Evolutionary conservation across 441 rosid species (phyloP), one percentile per base, ranked within the genome.

Genomic region (Geranium incanum): DNA sequence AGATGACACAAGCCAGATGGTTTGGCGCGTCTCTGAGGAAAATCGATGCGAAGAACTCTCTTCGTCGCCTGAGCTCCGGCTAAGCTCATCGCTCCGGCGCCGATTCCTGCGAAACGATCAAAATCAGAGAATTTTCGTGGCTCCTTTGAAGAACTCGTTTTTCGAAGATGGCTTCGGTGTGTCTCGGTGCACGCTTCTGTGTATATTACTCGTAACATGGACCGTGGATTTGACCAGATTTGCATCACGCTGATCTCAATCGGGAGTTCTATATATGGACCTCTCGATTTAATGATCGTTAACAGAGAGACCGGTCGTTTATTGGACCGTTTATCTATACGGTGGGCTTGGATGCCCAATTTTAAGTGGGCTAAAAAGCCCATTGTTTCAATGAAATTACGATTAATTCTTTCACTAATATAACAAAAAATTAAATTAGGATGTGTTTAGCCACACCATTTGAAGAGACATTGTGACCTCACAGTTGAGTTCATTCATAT

Each of bases 1-100:
- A 13, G 38, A 41, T 23, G 21, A 48, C 6, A 50, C 48, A 43
- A 1, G 86, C 93, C 88, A 75, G 88, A 75, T 62, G 88, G 74
- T 23, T 85, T 85, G 11, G 72, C 70, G 65, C 80, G 86, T 64
- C 97, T 69, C 72, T 81, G 88, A 36, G 93, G 95, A 57, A 91
- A 89, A 68, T 85, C 89, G 82, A 91, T 89, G 76, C 88, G 87
- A 72, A 91, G 97, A 45, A 91, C 83, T 81, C 95, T 82, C 85
- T 86, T 91, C 82, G 85, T 73, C 11, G 84, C 86, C 78, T 88
- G 86, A 66, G 75, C 84, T 6, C 75, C 85, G 48, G 64, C 64
- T 59, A 23, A 23, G 64, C 7, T 59, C 64, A 59, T 59, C 64
- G 19, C 64, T 21, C 11, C 64, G 64, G 2, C 63, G 63, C 63